These are phyloP conservation scores for Phlebiopsis gigantea DNA, from an alignment of 768 basidiomycete genomes.

Conservation along the genomic window DNA sequence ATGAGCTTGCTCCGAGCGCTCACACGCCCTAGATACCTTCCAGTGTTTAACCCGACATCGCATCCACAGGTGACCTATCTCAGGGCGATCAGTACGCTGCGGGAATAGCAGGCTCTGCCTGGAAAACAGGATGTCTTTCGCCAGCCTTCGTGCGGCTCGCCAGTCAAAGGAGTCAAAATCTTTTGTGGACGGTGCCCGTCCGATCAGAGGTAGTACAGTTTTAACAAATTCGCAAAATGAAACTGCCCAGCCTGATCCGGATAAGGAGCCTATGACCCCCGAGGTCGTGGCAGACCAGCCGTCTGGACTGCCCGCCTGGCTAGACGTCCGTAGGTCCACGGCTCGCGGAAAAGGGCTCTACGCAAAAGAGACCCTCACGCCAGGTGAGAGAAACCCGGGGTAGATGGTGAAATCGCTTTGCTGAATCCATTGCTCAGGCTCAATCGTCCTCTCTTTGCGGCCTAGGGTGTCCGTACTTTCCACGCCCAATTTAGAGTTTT, in stretches of 20 bases:
- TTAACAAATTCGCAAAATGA: not conserved
- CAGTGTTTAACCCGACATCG: too few relatives aligned
- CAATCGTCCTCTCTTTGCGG: slow-evolving; percentile 46
- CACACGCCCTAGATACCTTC: too few relatives aligned
- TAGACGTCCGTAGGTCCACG: slow-evolving; percentile 35
- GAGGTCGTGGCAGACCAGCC: slow-evolving; percentile 16
- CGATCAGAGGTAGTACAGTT: not conserved
- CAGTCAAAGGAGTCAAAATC: slow-evolving; percentile 20
- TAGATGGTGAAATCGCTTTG: not conserved
- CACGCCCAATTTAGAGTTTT: slow-evolving; percentile 46
- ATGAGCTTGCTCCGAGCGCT: too few relatives aligned
- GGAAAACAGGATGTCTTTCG: slow-evolving; percentile 24
- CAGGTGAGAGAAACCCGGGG: slow-evolving; percentile 29
- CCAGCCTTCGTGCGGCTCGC: slow-evolving; percentile 19
- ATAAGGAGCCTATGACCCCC: not conserved
- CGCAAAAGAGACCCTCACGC: slow-evolving; percentile 28
- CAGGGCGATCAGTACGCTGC: too few relatives aligned
- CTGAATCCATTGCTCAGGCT: slow-evolving; percentile 38
- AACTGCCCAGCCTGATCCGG: not conserved
- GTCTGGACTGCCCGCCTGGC: slow-evolving; percentile 30
- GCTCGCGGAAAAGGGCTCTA: slow-evolving; percentile 44
- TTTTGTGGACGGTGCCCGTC: slow-evolving; percentile 13
- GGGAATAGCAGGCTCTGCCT: too few relatives aligned
- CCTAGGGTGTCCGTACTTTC: slow-evolving; percentile 68
- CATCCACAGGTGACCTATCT: too few relatives aligned